Evolutionary conservation across 1,139 yeast species (phyloP).

Genomic region (Candida labiduridarum): DNA sequence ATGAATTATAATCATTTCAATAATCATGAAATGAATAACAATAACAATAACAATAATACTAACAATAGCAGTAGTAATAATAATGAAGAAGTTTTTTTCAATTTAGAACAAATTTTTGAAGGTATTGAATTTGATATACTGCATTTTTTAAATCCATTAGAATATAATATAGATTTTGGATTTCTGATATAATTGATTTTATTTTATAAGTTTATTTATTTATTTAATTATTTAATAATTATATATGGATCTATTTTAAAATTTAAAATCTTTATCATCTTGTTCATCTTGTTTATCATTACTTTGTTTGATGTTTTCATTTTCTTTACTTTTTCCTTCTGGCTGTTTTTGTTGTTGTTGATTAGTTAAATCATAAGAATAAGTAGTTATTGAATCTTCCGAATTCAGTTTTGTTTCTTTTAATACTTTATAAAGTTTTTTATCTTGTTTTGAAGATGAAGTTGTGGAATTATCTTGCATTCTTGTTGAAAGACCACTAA

Average conservation of each 20-base stretch:
- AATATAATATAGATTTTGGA: conserved; percentile 22
- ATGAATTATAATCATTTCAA: neutral
- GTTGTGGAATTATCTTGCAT: neutral
- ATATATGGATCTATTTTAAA: conserved; percentile 9
- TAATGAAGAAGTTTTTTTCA: neutral
- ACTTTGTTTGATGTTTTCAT: neutral
- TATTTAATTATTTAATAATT: too few species aligned
- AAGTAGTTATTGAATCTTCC: conserved; percentile 9
- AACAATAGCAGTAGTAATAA: neutral
- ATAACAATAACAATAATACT: neutral
- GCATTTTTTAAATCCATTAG: conserved; percentile 31
- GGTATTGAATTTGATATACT: conserved; percentile 34
- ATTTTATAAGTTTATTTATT: too few species aligned
- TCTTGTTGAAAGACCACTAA: conserved; percentile 2
- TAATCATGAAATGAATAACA: too few species aligned
- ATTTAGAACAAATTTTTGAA: conserved; percentile 31
- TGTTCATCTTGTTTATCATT: conserved; percentile 2
- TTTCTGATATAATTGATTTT: neutral
- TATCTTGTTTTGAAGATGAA: conserved; percentile 1
- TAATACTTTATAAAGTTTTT: conserved; percentile 13
- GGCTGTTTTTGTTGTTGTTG: neutral
- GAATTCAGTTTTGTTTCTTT: conserved; percentile 9
- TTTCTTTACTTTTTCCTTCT: neutral
- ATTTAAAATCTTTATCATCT: conserved; percentile 16
- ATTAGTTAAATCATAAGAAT: conserved; percentile 7